Conservation (phyloP, 1,284 basidiomycete species). For the Fomes fomentarius region DNA sequence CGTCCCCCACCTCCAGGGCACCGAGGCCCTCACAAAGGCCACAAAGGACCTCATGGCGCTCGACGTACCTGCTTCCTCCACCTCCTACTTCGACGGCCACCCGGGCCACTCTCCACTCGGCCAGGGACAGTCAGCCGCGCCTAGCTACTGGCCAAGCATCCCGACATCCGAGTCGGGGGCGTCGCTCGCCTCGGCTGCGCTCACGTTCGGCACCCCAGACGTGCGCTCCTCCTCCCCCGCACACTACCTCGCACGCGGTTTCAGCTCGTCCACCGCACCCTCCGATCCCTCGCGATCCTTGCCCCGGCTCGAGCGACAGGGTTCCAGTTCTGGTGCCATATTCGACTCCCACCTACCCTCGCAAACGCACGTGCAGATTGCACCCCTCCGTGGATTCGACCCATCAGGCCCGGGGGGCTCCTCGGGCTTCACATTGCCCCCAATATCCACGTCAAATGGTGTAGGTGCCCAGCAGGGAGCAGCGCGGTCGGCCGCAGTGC, state of each 20-base stretch:
- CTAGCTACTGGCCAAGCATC: conserved; percentile 26
- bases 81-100: conserved; percentile 25
- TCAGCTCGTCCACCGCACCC: conserved; percentile 6
- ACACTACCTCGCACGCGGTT: conserved; percentile 9
- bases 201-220: conserved; percentile 2
- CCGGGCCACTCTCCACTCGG: background rate
- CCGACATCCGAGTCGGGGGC: conserved; percentile 8
- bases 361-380: conserved; percentile 16
- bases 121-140: background rate
- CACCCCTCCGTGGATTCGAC: conserved; percentile 16
- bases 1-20: conserved; percentile 40
- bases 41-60: conserved; percentile 74
- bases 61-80: conserved; percentile 41
- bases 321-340: conserved; percentile 3
- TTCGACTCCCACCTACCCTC: conserved; percentile 11
- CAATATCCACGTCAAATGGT: conserved; percentile 13
- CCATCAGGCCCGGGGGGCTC: conserved; percentile 6
- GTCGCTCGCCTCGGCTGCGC: conserved; percentile 3
- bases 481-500: conserved; percentile 9
- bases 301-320: background rate
- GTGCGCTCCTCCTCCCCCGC: conserved; percentile 16
- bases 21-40: conserved; percentile 67
- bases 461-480: background rate
- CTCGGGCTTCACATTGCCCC: conserved; percentile 15
- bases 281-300: conserved; percentile 14